phyloP scores from a whole-genome alignment of 2,329 filamentous ascomycete species.

The Colletotrichum navitas region DNA sequence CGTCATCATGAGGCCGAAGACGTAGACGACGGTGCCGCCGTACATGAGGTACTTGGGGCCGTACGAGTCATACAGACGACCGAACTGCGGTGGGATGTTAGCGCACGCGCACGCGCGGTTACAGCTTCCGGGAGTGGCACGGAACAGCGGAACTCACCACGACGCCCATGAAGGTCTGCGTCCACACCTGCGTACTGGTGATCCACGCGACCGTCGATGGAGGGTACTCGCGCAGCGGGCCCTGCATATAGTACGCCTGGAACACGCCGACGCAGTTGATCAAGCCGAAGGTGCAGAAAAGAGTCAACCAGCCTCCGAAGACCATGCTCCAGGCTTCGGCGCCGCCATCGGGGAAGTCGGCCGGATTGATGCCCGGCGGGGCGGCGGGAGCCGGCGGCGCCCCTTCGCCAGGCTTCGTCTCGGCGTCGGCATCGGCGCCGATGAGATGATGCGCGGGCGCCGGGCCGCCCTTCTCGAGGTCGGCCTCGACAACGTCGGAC shows the following conservation, averaged over 20 bases:
- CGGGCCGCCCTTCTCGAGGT: constrained; percentile 51
- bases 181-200: constrained; percentile 64
- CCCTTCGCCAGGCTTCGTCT: neutral
- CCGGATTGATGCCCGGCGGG: constrained; percentile 52
- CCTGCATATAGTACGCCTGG: constrained; percentile 68
- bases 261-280: constrained; percentile 66
- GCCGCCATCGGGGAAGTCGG: constrained; percentile 72
- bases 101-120: no score
- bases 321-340: constrained; percentile 69
- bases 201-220: constrained; percentile 71
- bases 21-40: constrained; percentile 66
- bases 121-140: no score
- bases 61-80: constrained; percentile 73
- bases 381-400: constrained; percentile 32
- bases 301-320: constrained; percentile 57
- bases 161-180: constrained; percentile 63
- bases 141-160: constrained; percentile 50
- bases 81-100: constrained; percentile 54
- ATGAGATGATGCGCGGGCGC: constrained; percentile 24
- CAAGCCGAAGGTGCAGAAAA: constrained; percentile 61
- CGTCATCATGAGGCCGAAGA: constrained; percentile 76
- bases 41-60: constrained; percentile 71
- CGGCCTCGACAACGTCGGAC: constrained; percentile 47
- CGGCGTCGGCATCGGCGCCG: neutral
- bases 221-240: constrained; percentile 61